phyloP scores from a whole-genome alignment of 768 basidiomycete genomes.

The Suillus subalutaceus region DNA sequence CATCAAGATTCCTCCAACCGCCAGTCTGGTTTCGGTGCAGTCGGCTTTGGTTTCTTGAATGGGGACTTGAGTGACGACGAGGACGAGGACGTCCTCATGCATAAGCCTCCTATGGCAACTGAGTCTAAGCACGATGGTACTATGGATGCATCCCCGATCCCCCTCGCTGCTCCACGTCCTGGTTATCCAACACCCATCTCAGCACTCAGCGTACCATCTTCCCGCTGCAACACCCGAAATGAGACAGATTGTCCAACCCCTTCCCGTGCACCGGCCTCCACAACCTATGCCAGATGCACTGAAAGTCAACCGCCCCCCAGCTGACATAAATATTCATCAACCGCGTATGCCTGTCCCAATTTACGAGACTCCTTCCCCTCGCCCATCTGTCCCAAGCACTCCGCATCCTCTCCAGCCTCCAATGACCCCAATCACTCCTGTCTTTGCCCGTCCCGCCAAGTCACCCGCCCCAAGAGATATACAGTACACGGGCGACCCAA shows the following conservation, averaged over 20 bases:
- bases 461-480: constrained; percentile 42
- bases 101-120: constrained; percentile 13
- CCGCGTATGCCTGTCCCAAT: constrained; percentile 35
- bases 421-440: constrained; percentile 77
- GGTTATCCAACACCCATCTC: constrained; percentile 75
- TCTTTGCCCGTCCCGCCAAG: constrained; percentile 66
- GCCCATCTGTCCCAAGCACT: constrained; percentile 45
- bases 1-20: constrained; percentile 41
- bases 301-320: constrained; percentile 22
- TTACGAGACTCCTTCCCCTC: constrained; percentile 33
- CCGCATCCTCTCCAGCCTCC: constrained; percentile 81
- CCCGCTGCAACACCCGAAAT: constrained; percentile 43
- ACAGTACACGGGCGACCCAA: constrained; percentile 52
- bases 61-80: constrained; percentile 45
- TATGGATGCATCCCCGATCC: constrained; percentile 30
- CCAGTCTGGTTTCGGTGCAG: constrained; percentile 55
- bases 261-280: constrained; percentile 18
- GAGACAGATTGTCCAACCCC: constrained; percentile 32
- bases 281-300: constrained; percentile 15
- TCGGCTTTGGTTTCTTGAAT: constrained; percentile 52
- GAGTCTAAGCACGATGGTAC: constrained; percentile 24
- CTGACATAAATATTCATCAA: constrained; percentile 13
- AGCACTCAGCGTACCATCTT: constrained; percentile 59
- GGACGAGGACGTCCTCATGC: constrained; percentile 25
- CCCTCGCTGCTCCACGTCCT: constrained; percentile 70